Percentiles rank a stretch among this genome's conserved stretches.
These are phyloP conservation scores for Rhododendron henanense DNA, from an alignment of 148 eudicot species.

Conservation along the genomic window DNA sequence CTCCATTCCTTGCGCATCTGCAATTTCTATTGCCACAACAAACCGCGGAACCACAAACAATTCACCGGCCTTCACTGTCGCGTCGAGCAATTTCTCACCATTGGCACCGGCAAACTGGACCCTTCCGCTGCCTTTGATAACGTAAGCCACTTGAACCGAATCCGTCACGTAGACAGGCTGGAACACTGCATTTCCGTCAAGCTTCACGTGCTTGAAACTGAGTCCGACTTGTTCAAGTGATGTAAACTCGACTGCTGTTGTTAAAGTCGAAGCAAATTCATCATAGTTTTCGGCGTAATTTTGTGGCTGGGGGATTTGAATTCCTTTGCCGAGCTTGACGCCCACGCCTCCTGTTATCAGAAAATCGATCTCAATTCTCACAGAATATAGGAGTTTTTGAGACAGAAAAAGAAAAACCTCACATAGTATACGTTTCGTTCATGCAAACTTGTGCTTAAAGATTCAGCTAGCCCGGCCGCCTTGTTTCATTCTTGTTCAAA, in stretches of 20 bases:
- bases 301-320: conserved; percentile 5
- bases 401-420: too few relatives aligned
- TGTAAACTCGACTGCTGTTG: conserved; percentile 7
- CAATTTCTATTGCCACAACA: conserved; percentile 15
- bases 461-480: not conserved
- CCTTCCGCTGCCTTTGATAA: conserved; percentile 38
- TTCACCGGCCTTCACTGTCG: conserved; percentile 24
- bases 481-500: too few relatives aligned
- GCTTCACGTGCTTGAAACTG: conserved; percentile 17
- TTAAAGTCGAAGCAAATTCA: not conserved
- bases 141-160: conserved; percentile 27
- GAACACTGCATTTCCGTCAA: conserved; percentile 22
- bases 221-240: conserved; percentile 19
- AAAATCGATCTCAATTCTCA: not conserved
- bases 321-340: conserved; percentile 16
- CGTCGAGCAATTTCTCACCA: conserved; percentile 27
- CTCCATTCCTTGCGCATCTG: conserved; percentile 37
- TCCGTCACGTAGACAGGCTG: conserved; percentile 29
- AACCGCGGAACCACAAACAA: conserved; percentile 42
- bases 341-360: conserved; percentile 4
- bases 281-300: not conserved
- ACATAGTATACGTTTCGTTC: too few relatives aligned
- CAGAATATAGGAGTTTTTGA: not conserved
- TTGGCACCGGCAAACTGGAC: conserved; percentile 31
- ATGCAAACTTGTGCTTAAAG: not conserved